Evolutionary conservation across 2,329 filamentous ascomycete genomes (phyloP), one percentile per base, ranked within the genome.

Genomic region (Neocucurbitaria cava): DNA sequence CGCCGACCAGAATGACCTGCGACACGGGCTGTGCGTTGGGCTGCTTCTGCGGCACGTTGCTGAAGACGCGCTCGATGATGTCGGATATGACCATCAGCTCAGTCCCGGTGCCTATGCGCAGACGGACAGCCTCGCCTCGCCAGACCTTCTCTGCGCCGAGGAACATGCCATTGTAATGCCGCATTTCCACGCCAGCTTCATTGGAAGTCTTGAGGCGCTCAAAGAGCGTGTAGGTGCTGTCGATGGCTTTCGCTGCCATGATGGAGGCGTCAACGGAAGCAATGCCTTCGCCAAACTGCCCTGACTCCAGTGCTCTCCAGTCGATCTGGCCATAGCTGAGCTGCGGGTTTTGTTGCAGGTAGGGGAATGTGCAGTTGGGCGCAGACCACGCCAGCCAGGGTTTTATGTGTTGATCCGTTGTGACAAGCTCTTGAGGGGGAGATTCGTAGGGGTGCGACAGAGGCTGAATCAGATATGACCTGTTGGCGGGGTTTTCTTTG

Each of bases 381-480:
- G 83, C 79, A 46, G 80, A 83, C 83, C 83, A 86, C 1, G 84
- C 83, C 24, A 86, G 76, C 83, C 83, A 86, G 0, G 84, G 84
- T 33, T 84, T 78, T 33, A 86, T 73, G 11, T 76, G 68, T 4
- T 69, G 64, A 48, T 83, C 76, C 10, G 77, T 66, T 1, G 76
- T 74, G 20, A 83, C 78, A 10, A 80, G 73, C 40, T 81, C 76
- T 4, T 74, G 64, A 23, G 70, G 62, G 10, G 76, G 74, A 20
- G 77, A 64, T 8, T 73, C 63, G 39, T 70, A 69, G 8, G 81
- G 81, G 67, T 77, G 80, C 41, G 75, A 85, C 9, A 80, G 77
- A 5, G 81, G 81, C 57, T 83, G 81, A 6, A 83, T 67, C 4
- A 79, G 62, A 59, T 82, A 83, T 13, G 64, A 57, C 10, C 70